Percentiles rank a stretch among this genome's conserved stretches.
Evolutionary conservation across 148 eudicot genomes (phyloP).

Genomic region (Rhododendron kiyosumense): DNA sequence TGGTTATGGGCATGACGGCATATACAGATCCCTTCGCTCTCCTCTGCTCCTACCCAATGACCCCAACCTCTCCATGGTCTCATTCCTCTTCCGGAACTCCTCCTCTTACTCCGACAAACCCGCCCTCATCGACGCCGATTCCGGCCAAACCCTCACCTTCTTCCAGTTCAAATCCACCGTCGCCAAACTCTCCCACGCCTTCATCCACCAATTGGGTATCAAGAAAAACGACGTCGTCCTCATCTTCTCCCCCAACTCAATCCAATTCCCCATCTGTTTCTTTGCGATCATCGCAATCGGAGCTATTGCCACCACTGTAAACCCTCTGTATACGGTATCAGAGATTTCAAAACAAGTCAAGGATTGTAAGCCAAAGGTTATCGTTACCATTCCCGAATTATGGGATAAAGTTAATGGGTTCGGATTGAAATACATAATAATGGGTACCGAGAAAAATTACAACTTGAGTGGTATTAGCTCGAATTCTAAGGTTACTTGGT

Average conservation of each 20-base stretch:
- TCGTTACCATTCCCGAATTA: constrained; percentile 48
- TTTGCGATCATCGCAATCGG: constrained; percentile 50
- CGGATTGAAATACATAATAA: constrained; percentile 37
- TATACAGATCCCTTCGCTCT: constrained; percentile 55
- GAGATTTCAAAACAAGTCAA: constrained; percentile 56
- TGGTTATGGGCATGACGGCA: constrained; percentile 66
- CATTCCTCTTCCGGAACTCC: constrained; percentile 58
- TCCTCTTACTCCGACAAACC: constrained; percentile 48
- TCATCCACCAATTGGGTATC: constrained; percentile 39
- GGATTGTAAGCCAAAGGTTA: constrained; percentile 51
- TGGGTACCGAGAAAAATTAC: constrained; percentile 20
- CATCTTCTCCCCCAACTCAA: constrained; percentile 61
- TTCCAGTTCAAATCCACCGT: constrained; percentile 46
- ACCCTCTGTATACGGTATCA: constrained; percentile 48
- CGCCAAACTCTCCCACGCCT: constrained; percentile 39
- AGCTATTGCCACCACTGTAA: constrained; percentile 65
- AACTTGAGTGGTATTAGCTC: constrained; percentile 4
- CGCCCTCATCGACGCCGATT: constrained; percentile 53
- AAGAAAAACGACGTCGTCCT: constrained; percentile 56
- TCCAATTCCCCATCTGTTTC: constrained; percentile 49
- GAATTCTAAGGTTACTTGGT: constrained; percentile 22
- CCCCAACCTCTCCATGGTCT: constrained; percentile 42
- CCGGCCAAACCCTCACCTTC: constrained; percentile 47
- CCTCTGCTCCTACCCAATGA: constrained; percentile 34
- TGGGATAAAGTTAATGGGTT: constrained; percentile 43